phyloP scores from a whole-genome alignment of 805 yeast species.

The Ogataea siamensis region DNA sequence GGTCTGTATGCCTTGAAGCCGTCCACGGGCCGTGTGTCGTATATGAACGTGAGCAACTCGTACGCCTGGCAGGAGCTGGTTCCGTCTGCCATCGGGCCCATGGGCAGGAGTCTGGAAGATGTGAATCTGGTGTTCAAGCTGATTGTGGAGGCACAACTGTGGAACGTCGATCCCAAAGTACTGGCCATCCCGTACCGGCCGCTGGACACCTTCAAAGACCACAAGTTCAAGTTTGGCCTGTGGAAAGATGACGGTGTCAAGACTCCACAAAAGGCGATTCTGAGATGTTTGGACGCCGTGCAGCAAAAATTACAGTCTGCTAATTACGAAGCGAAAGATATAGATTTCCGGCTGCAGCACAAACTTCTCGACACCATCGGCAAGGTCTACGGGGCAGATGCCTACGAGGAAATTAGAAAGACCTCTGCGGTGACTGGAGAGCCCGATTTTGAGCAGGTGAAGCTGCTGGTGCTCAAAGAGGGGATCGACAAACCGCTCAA shows the following conservation, averaged over 20 bases:
- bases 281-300: neutral
- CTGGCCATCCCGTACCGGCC: conserved; percentile 50
- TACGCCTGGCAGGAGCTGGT: conserved; percentile 33
- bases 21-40: conserved; percentile 36
- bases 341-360: conserved; percentile 42
- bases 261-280: conserved; percentile 39
- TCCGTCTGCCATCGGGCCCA: conserved; percentile 37
- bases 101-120: conserved; percentile 31
- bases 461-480: conserved; percentile 2
- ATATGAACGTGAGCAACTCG: conserved; percentile 31
- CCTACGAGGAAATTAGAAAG: conserved; percentile 27
- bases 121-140: conserved; percentile 37
- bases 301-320: conserved; percentile 18
- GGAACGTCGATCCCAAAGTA: conserved; percentile 49
- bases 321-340: conserved; percentile 52
- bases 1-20: conserved; percentile 37
- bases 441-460: conserved; percentile 17
- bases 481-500: conserved; percentile 6
- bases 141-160: conserved; percentile 41
- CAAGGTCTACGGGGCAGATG: conserved; percentile 45
- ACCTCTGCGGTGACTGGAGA: conserved; percentile 27
- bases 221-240: conserved; percentile 43
- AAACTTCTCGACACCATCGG: conserved; percentile 25
- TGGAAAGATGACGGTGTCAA: conserved; percentile 43
- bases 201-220: conserved; percentile 12